phyloP scores from a whole-genome alignment of 805 yeast species.

The Nakazawaea siamensis region DNA sequence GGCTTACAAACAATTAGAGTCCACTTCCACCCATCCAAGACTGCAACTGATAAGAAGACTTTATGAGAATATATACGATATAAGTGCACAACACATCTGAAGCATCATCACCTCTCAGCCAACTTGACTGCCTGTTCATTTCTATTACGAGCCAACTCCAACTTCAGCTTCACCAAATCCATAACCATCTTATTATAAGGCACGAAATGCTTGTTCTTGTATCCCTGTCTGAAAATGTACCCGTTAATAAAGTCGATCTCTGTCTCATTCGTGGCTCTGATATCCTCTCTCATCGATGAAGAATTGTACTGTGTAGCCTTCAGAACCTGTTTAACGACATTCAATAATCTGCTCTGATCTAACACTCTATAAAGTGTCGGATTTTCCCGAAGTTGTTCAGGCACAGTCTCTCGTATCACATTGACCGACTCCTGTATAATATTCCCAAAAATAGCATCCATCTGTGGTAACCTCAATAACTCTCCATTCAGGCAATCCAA shows the following conservation, averaged over 20 bases:
- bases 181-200: constrained; percentile 40
- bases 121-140: constrained; percentile 8
- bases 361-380: constrained; percentile 12
- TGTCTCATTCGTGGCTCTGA: constrained; percentile 43
- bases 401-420: constrained; percentile 27
- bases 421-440: constrained; percentile 39
- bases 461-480: constrained; percentile 33
- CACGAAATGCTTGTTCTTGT: constrained; percentile 31
- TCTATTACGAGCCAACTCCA: constrained; percentile 13
- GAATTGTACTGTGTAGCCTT: constrained; percentile 38
- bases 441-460: constrained; percentile 26
- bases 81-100: background rate
- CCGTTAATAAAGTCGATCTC: constrained; percentile 87
- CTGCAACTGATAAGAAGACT: background rate
- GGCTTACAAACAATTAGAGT: background rate
- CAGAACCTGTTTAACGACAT: constrained; percentile 30
- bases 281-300: constrained; percentile 69
- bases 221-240: constrained; percentile 52
- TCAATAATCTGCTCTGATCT: constrained; percentile 24
- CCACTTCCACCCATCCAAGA: too few relatives aligned
- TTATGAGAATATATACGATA: background rate
- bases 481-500: constrained; percentile 76
- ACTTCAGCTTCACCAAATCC: constrained; percentile 33
- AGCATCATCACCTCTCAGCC: too few relatives aligned
- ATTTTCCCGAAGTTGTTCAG: constrained; percentile 12